phyloP scores from a whole-genome alignment of 2,329 filamentous ascomycete species.

The Xylaria sp. region DNA sequence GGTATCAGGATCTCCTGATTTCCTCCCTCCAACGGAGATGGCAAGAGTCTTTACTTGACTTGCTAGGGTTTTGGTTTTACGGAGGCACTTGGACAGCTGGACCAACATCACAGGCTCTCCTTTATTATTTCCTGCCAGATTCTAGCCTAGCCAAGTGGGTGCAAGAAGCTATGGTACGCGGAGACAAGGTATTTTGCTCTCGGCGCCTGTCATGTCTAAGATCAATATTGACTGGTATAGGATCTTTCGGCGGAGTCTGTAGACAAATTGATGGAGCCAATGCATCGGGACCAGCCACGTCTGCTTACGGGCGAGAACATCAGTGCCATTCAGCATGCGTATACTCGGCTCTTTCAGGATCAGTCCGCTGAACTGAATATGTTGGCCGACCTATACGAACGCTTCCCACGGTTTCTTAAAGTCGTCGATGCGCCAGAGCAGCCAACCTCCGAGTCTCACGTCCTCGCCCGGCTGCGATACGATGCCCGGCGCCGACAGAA shows the following conservation, averaged over 20 bases:
- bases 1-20: not conserved
- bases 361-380: conserved; percentile 2
- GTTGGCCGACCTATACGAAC: conserved; percentile 10
- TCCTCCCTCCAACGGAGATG: not conserved
- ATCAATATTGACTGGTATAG: not conserved
- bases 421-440: conserved; percentile 5
- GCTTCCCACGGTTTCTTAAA: conserved; percentile 10
- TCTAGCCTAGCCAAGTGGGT: not conserved
- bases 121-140: conserved; percentile 4
- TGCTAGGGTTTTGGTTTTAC: not conserved
- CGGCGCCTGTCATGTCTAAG: no score
- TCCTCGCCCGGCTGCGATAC: conserved; percentile 3
- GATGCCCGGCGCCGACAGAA: conserved; percentile 4
- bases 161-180: not conserved
- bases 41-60: not conserved
- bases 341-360: conserved; percentile 1
- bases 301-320: not conserved
- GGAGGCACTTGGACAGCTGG: conserved; percentile 1
- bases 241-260: not conserved
- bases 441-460: conserved; percentile 5
- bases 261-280: not conserved
- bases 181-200: not conserved
- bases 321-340: not conserved
- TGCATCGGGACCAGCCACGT: not conserved
- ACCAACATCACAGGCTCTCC: conserved; percentile 1